A percentile compares a stretch with the other conserved stretches of the same genome.
These are phyloP conservation scores for Lachancea dasiensis DNA, from an alignment of 805 yeast genomes.

Conservation along the genomic window DNA sequence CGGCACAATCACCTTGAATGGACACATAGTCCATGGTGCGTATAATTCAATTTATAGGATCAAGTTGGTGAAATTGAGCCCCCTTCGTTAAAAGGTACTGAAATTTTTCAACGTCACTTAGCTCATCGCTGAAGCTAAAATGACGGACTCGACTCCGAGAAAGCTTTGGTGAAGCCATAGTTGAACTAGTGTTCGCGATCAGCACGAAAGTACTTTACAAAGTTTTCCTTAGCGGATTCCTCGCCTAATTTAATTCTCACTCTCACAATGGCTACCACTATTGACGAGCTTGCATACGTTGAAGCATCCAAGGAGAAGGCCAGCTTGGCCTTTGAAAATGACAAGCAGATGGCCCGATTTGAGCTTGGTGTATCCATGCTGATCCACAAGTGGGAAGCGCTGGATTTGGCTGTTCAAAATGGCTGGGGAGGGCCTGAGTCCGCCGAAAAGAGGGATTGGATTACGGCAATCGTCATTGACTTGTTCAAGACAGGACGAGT, in stretches of 20 bases:
- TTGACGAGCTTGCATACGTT: slow-evolving; percentile 44
- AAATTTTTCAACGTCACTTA: slow-evolving; percentile 5
- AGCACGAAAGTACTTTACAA: too few species aligned
- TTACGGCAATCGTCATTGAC: slow-evolving; percentile 74
- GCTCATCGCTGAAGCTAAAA: slow-evolving; percentile 16
- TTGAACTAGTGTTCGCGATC: too few species aligned
- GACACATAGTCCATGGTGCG: too few species aligned
- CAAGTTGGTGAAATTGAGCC: not conserved
- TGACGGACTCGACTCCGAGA: not conserved
- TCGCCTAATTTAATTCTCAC: not conserved
- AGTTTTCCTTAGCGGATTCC: too few species aligned
- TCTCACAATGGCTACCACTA: not conserved
- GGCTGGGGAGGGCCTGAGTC: slow-evolving; percentile 95
- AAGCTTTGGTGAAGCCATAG: too few species aligned
- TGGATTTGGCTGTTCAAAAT: slow-evolving; percentile 83
- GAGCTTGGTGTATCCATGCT: slow-evolving; percentile 93
- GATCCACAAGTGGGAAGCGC: slow-evolving; percentile 83
- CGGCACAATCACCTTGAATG: too few species aligned
- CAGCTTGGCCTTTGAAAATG: slow-evolving; percentile 44
- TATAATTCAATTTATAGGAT: not conserved
- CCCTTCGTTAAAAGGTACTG: slow-evolving; percentile 4
- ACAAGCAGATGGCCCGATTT: slow-evolving; percentile 72
- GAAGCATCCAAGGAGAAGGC: slow-evolving; percentile 42
- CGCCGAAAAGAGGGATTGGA: slow-evolving; percentile 91
- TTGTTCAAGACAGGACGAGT: slow-evolving; percentile 56